phyloP scores from a whole-genome alignment of 805 yeast species.

The Candida chilensis region DNA sequence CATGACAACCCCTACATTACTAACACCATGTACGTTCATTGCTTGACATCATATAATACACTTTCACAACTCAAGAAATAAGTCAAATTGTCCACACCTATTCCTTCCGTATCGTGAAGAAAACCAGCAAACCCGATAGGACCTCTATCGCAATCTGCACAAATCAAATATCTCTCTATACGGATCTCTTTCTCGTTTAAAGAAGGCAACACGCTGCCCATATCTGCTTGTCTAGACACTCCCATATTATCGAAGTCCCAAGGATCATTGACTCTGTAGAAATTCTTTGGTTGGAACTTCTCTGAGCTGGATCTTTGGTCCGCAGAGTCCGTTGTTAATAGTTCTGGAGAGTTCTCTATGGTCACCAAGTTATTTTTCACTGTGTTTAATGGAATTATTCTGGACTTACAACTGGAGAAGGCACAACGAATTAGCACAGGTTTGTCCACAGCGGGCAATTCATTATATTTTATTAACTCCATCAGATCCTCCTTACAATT shows the following conservation, averaged over 20 bases:
- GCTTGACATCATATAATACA: slow-evolving; percentile 23
- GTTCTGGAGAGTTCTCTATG: slow-evolving; percentile 17
- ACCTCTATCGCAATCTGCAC: slow-evolving; percentile 75
- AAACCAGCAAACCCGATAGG: slow-evolving; percentile 64
- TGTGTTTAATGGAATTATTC: slow-evolving; percentile 11
- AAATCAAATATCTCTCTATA: slow-evolving; percentile 47
- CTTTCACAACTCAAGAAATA: slow-evolving; percentile 39
- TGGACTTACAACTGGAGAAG: slow-evolving; percentile 13
- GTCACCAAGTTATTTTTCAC: slow-evolving; percentile 2
- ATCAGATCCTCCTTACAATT: no score
- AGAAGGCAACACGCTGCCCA: background rate
- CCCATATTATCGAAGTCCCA: slow-evolving; percentile 82
- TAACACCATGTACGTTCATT: slow-evolving; percentile 1
- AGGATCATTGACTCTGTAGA: slow-evolving; percentile 42
- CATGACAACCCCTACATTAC: background rate
- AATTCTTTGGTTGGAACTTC: slow-evolving; percentile 8
- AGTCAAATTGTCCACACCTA: slow-evolving; percentile 25
- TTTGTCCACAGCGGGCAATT: no score
- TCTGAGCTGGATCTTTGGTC: background rate
- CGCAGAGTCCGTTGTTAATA: slow-evolving; percentile 5
- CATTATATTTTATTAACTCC: no score
- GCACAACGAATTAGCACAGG: slow-evolving; percentile 12
- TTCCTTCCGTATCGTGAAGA: slow-evolving; percentile 7
- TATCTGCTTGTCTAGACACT: slow-evolving; percentile 41
- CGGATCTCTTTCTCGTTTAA: slow-evolving; percentile 11